phyloP scores from a whole-genome alignment of 306 rosid genomes.

The Clitoria ternatea region DNA sequence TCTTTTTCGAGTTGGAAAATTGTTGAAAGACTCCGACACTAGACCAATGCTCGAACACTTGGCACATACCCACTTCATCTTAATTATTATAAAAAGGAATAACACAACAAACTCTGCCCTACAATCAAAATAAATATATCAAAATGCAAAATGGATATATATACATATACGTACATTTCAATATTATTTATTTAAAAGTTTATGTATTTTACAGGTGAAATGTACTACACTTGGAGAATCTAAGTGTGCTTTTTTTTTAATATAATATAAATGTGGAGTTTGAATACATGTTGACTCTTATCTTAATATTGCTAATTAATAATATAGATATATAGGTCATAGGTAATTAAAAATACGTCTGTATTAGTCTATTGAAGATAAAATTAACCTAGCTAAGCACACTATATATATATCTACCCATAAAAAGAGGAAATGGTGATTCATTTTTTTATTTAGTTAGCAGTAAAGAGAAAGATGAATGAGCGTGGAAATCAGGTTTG shows the following conservation, averaged over 20 bases:
- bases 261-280: too few species aligned
- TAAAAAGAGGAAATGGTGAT: too few species aligned
- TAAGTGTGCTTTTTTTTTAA: too few species aligned
- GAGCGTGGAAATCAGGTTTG: too few species aligned
- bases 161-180: neutral
- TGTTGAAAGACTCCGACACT: slow-evolving; percentile 13
- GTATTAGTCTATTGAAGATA: too few species aligned
- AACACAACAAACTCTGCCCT: slow-evolving; percentile 21
- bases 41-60: slow-evolving; percentile 26
- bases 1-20: slow-evolving; percentile 15
- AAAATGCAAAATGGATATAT: slow-evolving; percentile 5
- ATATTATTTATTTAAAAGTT: neutral
- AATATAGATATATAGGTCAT: neutral
- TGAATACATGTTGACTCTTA: slow-evolving; percentile 15
- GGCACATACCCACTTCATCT: slow-evolving; percentile 19
- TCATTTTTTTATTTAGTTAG: too few species aligned
- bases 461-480: too few species aligned
- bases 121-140: neutral
- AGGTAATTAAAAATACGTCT: too few species aligned
- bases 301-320: neutral
- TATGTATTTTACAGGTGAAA: neutral
- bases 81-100: slow-evolving; percentile 28
- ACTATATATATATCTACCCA: too few species aligned
- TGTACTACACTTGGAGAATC: slow-evolving; percentile 16
- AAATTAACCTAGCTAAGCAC: too few species aligned